Conservation (phyloP, 192 early-diverging fungal species). For the Coemansia sp. region DNA sequence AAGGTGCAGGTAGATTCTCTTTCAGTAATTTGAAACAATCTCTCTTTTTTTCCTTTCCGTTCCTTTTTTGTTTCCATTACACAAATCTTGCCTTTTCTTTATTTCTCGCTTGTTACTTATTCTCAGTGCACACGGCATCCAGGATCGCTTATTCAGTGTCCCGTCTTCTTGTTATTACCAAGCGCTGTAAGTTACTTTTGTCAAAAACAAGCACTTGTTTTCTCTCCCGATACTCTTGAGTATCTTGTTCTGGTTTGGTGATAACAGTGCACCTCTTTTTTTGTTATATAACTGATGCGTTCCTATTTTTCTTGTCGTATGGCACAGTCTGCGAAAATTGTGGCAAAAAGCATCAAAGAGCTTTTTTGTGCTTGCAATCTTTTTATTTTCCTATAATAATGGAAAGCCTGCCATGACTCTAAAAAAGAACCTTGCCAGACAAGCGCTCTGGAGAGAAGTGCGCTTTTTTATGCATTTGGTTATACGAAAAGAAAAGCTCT, state of each 20-base stretch:
- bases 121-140: neutral
- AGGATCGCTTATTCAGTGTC: neutral
- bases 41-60: constrained; percentile 2
- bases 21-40: neutral
- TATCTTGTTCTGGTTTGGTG: neutral
- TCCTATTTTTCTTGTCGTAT: no score
- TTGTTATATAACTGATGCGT: no score
- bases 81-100: neutral
- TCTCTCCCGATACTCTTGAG: neutral
- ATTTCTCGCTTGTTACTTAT: neutral
- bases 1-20: neutral
- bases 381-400: no score
- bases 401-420: neutral
- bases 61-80: neutral
- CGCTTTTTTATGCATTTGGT: neutral
- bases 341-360: no score
- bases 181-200: neutral
- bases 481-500: neutral
- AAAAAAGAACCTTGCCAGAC: neutral
- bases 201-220: neutral
- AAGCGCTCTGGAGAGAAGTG: neutral
- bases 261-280: neutral
- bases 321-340: neutral
- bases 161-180: neutral
- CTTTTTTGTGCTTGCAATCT: no score